These are phyloP conservation scores for Vitis rupestris DNA, from an alignment of 164 flowering plant genomes.

Conservation along the genomic window DNA sequence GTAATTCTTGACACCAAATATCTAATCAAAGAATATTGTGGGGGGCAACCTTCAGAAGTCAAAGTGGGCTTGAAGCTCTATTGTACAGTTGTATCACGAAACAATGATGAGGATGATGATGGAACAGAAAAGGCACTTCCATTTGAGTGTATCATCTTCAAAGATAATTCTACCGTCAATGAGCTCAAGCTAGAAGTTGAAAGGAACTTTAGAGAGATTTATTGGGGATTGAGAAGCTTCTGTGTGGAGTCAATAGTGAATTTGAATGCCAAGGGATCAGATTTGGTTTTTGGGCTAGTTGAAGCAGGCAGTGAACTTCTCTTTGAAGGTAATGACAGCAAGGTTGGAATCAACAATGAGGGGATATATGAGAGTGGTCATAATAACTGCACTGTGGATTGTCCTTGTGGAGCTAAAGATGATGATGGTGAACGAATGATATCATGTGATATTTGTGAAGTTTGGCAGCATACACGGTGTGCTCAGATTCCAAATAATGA, in stretches of 20 bases:
- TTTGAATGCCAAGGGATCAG: conserved; percentile 31
- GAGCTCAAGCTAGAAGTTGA: conserved; percentile 65
- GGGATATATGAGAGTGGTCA: conserved; percentile 25
- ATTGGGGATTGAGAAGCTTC: conserved; percentile 58
- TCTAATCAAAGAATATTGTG: conserved; percentile 54
- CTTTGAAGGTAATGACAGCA: conserved; percentile 35
- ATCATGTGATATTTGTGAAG: conserved; percentile 83
- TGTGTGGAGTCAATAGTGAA: conserved; percentile 32
- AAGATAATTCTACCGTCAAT: conserved; percentile 44
- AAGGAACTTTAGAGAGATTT: conserved; percentile 58
- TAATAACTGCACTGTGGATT: conserved; percentile 41
- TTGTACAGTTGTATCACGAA: conserved; percentile 42
- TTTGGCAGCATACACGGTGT: conserved; percentile 84
- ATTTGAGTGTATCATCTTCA: conserved; percentile 46
- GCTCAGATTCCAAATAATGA: conserved; percentile 47
- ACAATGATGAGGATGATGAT: conserved; percentile 9
- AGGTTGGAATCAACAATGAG: conserved; percentile 6
- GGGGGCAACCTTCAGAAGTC: conserved; percentile 15
- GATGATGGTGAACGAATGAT: conserved; percentile 91
- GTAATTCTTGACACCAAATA: conserved; percentile 74
- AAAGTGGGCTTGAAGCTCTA: conserved; percentile 27
- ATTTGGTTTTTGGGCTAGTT: conserved; percentile 35
- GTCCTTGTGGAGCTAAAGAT: conserved; percentile 74
- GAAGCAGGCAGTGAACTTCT: conserved; percentile 46
- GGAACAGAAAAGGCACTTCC: conserved; percentile 22